Evolutionary conservation across 306 rosid genomes (phyloP).

Genomic region (Datisca glomerata): DNA sequence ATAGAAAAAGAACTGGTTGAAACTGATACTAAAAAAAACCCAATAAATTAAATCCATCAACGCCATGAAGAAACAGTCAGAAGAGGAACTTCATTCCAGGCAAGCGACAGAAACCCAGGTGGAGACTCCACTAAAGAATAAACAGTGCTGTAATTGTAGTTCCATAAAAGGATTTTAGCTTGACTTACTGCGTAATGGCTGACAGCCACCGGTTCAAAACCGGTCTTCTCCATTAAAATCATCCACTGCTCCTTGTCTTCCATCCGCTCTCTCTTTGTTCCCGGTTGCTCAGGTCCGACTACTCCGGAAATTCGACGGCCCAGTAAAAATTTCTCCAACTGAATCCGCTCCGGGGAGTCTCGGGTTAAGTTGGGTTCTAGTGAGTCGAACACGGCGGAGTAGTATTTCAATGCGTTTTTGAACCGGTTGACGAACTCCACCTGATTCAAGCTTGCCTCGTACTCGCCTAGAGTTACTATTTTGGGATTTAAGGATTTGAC

Average conservation of each 20-base stretch:
- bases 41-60: constrained; percentile 18
- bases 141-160: constrained; percentile 42
- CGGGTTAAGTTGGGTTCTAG: constrained; percentile 60
- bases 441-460: constrained; percentile 59
- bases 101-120: constrained; percentile 72
- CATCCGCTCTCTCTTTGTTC: constrained; percentile 42
- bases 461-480: constrained; percentile 75
- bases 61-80: constrained; percentile 90
- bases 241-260: constrained; percentile 78
- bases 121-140: constrained; percentile 52
- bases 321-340: constrained; percentile 49
- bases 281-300: constrained; percentile 31
- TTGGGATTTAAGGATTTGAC: constrained; percentile 67
- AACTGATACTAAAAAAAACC: constrained; percentile 21
- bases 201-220: constrained; percentile 51
- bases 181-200: constrained; percentile 81
- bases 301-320: constrained; percentile 48
- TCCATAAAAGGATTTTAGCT: too few species aligned
- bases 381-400: constrained; percentile 73
- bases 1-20: constrained; percentile 61
- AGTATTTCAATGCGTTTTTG: constrained; percentile 50
- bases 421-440: constrained; percentile 43
- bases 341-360: constrained; percentile 57
- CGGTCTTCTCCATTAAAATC: constrained; percentile 51
- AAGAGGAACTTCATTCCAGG: constrained; percentile 74